These are phyloP conservation scores for Paecilomyces sp. DNA, from an alignment of 2,329 filamentous ascomycete species.

Conservation along the genomic window DNA sequence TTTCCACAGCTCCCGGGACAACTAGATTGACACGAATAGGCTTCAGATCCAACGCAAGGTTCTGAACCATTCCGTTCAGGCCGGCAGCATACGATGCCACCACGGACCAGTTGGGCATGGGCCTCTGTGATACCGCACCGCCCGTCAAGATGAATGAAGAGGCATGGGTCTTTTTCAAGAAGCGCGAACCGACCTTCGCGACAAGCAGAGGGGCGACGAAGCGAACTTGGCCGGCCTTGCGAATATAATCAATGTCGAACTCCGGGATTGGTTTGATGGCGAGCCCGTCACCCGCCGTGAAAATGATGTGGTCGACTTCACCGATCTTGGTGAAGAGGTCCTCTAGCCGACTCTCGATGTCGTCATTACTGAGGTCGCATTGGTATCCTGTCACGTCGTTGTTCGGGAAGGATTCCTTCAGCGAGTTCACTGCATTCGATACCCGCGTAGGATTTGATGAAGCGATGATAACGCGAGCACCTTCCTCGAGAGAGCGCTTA, in stretches of 20 bases:
- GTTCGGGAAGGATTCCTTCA: constrained; percentile 40
- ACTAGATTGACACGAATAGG: constrained; percentile 60
- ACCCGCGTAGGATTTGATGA: constrained; percentile 50
- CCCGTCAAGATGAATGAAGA: constrained; percentile 53
- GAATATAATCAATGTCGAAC: constrained; percentile 33
- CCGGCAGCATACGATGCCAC: constrained; percentile 44
- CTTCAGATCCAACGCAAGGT: constrained; percentile 55
- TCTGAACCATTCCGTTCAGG: constrained; percentile 46
- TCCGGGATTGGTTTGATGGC: constrained; percentile 34
- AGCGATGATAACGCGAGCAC: constrained; percentile 53
- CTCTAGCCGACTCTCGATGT: constrained; percentile 43
- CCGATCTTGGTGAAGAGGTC: constrained; percentile 34
- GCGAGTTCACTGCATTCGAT: constrained; percentile 36
- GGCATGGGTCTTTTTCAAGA: constrained; percentile 34
- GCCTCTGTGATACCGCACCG: constrained; percentile 46
- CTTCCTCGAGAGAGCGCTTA: constrained; percentile 49
- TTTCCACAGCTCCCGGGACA: constrained; percentile 48
- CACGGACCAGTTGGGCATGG: constrained; percentile 46
- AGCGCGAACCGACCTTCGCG: constrained; percentile 42
- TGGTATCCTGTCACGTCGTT: constrained; percentile 37
- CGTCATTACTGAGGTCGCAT: constrained; percentile 42
- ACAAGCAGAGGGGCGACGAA: constrained; percentile 46
- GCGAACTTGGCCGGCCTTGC: constrained; percentile 42
- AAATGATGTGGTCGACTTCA: constrained; percentile 49
- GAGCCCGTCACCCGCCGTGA: constrained; percentile 48